Base-by-base conservation (phyloP, 225 moss, liverwort and hornwort species). In the Anthoceros angustus region DNA sequence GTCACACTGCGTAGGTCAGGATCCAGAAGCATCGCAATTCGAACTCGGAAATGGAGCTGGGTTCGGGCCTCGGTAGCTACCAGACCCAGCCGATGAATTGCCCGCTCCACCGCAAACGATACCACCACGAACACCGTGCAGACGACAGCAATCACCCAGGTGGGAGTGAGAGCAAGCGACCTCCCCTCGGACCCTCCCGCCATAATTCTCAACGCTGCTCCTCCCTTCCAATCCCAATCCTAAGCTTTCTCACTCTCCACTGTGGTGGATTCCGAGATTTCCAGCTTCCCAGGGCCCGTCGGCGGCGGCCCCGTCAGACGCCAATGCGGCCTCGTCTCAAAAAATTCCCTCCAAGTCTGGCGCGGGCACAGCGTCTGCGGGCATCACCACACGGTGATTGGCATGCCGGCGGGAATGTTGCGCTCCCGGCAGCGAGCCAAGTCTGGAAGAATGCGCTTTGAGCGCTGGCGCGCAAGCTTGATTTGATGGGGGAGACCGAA, bases 81-180 rank as follows among this genome's bases (percentile, higher is more conserved):
- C 18, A 32, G 10, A 42, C 77, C 74, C 9, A 77, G 43, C 25
- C 64, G 71, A 45, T 81, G 69, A 40, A 81, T 72, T 42, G 23
- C 38, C 14, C 41, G 23, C 65, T 68, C 70, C 12, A 73, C 41
- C 0, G 68, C 12, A 23, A 75, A 55, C 14, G 75, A 75, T 14
- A 71, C 64, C 26, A 62, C 49, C 5, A 81, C 64, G 39, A 81
- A 74, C 38, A 72, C 50, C 2, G 70, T 66, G 69, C 72, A 72
- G 5, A 75, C 77, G 6, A 55, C 41, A 10, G 80, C 77, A 42
- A 81, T 77, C 4, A 77, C 67, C 80, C 80, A 81, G 40, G 80
- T 77, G 18, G 80, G 75, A 6, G 74, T 77, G 21, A 43, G 70
- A 61, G 77, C 75, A 70, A 81, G 68, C 39, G 68, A 68, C 50